Evolutionary conservation across 306 rosid species (phyloP).

Genomic region (Corylus americana): DNA sequence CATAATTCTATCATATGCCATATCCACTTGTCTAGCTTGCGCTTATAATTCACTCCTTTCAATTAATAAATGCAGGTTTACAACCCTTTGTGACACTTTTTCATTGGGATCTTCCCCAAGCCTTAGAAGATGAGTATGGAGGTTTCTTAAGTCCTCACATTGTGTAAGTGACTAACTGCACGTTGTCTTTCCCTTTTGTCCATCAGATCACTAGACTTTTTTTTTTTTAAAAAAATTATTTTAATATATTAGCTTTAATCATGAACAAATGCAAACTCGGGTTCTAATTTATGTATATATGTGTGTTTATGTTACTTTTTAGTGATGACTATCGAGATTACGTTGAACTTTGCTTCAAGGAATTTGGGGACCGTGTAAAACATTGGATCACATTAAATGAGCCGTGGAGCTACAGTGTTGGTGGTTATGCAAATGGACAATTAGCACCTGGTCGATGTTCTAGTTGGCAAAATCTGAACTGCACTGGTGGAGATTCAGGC

Average conservation of each 20-base stretch:
- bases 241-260: not conserved
- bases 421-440: conserved; percentile 49
- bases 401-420: conserved; percentile 41
- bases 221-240: too few species aligned
- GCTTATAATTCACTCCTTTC: not conserved
- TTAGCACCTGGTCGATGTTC: conserved; percentile 72
- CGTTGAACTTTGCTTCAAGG: conserved; percentile 63
- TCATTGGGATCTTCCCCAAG: conserved; percentile 49
- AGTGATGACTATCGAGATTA: conserved; percentile 51
- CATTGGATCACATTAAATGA: conserved; percentile 72
- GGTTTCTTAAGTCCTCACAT: conserved; percentile 50
- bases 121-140: conserved; percentile 50
- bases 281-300: not conserved
- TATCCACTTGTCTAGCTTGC: not conserved
- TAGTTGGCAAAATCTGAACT: conserved; percentile 42
- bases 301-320: not conserved
- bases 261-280: conserved; percentile 7
- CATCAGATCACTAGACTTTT: too few species aligned
- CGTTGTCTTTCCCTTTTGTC: too few species aligned
- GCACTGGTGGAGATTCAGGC: conserved; percentile 61
- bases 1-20: not conserved
- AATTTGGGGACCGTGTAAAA: conserved; percentile 69
- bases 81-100: conserved; percentile 43
- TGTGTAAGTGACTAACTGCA: conserved; percentile 37
- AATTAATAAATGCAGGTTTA: conserved; percentile 17